phyloP scores from a whole-genome alignment of 495 filamentous ascomycete species.

The Saxophila tyrrhenica region DNA sequence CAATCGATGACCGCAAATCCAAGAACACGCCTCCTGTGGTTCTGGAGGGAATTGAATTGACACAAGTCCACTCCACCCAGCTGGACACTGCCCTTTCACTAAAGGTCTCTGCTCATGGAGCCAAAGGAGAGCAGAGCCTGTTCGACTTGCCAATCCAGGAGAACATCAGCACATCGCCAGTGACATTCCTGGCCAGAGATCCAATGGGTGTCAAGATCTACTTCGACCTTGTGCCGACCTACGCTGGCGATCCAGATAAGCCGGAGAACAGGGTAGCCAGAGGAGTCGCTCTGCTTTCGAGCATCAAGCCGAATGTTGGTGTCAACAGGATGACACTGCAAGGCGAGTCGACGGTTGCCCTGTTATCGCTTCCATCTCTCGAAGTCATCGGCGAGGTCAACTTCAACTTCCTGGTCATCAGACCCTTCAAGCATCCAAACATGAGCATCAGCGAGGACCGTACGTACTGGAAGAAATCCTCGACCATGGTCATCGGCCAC shows the following conservation, averaged over 20 bases:
- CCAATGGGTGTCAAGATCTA: constrained; percentile 71
- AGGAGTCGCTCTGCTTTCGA: constrained; percentile 78
- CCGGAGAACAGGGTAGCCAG: constrained; percentile 58
- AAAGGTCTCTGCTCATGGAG: constrained; percentile 81
- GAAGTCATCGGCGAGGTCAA: constrained; percentile 90
- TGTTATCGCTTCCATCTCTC: constrained; percentile 65
- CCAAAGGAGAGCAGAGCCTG: constrained; percentile 71
- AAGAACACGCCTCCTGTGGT: constrained; percentile 60
- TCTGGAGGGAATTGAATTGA: constrained; percentile 78
- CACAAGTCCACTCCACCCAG: constrained; percentile 79
- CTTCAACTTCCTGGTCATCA: constrained; percentile 94
- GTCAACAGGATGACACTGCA: constrained; percentile 73
- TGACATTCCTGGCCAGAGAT: constrained; percentile 73
- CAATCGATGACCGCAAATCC: constrained; percentile 76
- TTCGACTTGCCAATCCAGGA: constrained; percentile 91
- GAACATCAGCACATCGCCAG: constrained; percentile 83
- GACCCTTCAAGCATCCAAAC: constrained; percentile 84
- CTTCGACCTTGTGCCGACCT: constrained; percentile 96
- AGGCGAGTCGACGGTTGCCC: constrained; percentile 86
- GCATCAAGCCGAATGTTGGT: constrained; percentile 69
- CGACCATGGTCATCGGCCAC: constrained; percentile 89
- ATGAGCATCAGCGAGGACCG: constrained; percentile 81
- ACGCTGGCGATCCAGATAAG: constrained; percentile 76
- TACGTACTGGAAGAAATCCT: constrained; percentile 87
- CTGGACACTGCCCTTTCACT: constrained; percentile 88